Base-by-base conservation (phyloP, 1,139 yeast genomes). In the Suhomyces ambrosiae region DNA sequence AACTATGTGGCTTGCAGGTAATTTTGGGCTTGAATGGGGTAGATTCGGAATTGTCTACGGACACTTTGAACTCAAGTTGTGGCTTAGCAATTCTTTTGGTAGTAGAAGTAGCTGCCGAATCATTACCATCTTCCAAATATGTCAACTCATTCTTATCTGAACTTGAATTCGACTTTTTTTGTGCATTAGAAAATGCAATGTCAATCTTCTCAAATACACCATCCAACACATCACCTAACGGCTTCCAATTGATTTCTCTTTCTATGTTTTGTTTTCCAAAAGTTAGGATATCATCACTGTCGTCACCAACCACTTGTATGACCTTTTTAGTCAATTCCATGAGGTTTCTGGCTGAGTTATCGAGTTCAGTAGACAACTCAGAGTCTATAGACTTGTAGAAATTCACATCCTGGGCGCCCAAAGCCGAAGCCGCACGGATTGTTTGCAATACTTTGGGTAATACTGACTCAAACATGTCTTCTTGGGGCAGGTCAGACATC, bases 21-120 rank as follows among this genome's bases (percentile, higher is more conserved):
- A 94, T 59, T 40, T 79, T 68, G 0, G 98, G 97, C 50, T 66
- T 77, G 66, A 90, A 92, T 0, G 97, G 96, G 13, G 65, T 64
- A 1, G 63, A 54, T 54, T 82, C 89, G 1, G 79, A 58, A 54
- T 88, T 92, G 55, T 90, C 89, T 4, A 88, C 70, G 1, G 78
- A 70, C 0, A 56, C 62, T 17, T 64, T 58, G 57, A 90, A 92
- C 5, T 62, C 48, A 4, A 68, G 47, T 56, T 92, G 98, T 0
- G 98, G 98, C 52, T 89, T 89, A 1, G 59, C 61, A 17, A 81
- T 62, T 38, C 74, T 68, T 44, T 65, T 67, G 1, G 60, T 53
- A n/a, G 53, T 54, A 28, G 56, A 60, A 16, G 42, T 43, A 32
- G 40, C 35, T 8, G 35, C 38, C 14, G 39, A 39, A 14, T 45